These are phyloP conservation scores for Cynanchum wilfordii DNA, from an alignment of 257 asterid species.

Conservation along the genomic window DNA sequence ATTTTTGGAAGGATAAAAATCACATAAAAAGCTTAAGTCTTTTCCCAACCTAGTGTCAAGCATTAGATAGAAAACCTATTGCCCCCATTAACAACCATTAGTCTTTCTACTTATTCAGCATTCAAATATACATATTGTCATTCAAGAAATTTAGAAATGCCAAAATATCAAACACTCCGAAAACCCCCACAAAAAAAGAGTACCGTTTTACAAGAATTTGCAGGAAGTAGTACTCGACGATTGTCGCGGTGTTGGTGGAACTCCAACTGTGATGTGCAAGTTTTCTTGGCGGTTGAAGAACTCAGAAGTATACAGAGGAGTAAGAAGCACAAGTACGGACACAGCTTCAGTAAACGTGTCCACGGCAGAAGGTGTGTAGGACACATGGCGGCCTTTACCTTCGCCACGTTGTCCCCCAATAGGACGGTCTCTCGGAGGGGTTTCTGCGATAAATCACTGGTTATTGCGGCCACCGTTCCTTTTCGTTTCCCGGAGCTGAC, in stretches of 20 bases:
- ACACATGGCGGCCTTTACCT: conserved; percentile 5
- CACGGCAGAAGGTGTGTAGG: background rate
- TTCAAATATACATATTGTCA: background rate
- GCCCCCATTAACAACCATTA: background rate
- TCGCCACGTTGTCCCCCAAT: conserved; percentile 4
- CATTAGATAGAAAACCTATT: background rate
- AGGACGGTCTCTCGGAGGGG: background rate
- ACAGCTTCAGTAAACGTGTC: conserved; percentile 16
- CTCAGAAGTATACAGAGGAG: background rate
- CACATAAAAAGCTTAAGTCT: background rate
- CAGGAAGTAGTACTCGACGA: conserved; percentile 8
- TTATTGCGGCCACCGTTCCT: background rate
- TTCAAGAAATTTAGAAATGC: background rate
- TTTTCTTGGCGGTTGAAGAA: background rate
- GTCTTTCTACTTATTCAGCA: background rate
- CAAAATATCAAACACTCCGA: background rate
- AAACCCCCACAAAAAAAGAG: background rate
- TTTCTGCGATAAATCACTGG: background rate
- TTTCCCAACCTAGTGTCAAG: background rate
- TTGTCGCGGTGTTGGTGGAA: background rate
- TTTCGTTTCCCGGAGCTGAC: conserved; percentile 1
- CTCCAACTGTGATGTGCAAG: background rate
- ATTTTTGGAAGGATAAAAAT: background rate
- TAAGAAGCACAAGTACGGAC: conserved; percentile 3
- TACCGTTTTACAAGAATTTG: conserved; percentile 16